Base-by-base conservation (phyloP, 345 rosid genomes). In the Linum lewisii region DNA sequence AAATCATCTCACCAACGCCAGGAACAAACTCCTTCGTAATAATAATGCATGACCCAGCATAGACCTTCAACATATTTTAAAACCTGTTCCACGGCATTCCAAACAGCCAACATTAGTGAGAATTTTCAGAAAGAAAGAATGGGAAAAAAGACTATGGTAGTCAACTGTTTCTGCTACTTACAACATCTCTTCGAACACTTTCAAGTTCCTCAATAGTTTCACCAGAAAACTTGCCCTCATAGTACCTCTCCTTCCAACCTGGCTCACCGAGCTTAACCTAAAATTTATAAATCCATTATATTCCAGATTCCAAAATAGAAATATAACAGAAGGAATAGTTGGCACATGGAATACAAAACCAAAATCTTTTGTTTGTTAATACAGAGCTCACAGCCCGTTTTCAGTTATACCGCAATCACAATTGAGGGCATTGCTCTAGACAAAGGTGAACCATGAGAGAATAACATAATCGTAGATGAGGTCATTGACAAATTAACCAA, bases 161-260 rank as follows among this genome's bases (percentile, higher is more conserved):
- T 19, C 9, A 11, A 47, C 6, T 34, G 10, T 57, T 58, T 54
- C 52, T 24, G 58, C 21, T 34, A 82, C 96, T 83, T 71, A 93
- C 99, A 74, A 93, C 88, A 79, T 93, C 99, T 69, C 66, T 84
- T 24, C 96, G 80, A 69, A 80, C 79, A 49, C 38, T 69, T 72
- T 89, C 92, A 79, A 78, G 73, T 70, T 93, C 94, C 75, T 82
- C 94, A 0, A 71, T 78, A 64, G 83, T 75, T 57, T 75, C 72
- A 23, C 79, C 85, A 50, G 68, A 71, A 70, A 93, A 93, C 69
- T 89, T 93, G 63, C 87, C 97, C 57, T 77, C 79, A 61, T 93
- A 93, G 72, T 89, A 93, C 77, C 99, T 89, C 75, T 93, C 96
- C 69, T 75, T 89, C 99, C 99, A 93, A 29, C 99, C 99, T 18